Evolutionary conservation across 768 basidiomycete genomes (phyloP).

Genomic region (Exidia glandulosa): DNA sequence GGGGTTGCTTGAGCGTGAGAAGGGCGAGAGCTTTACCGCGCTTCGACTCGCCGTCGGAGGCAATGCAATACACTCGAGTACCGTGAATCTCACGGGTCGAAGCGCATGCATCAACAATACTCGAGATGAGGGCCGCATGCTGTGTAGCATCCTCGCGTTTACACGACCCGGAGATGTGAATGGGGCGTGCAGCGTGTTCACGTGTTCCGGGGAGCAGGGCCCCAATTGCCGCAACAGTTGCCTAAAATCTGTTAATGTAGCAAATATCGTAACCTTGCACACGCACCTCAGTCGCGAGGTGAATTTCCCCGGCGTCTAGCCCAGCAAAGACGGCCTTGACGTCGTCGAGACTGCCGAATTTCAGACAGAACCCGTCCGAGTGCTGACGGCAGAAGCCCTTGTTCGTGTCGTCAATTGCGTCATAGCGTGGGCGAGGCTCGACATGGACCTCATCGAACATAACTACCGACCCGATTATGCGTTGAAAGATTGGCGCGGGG

Average conservation of each 20-base stretch:
- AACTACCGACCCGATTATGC: conserved; percentile 2
- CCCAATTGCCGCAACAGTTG: conserved; percentile 16
- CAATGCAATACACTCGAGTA: conserved; percentile 6
- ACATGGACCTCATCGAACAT: conserved; percentile 16
- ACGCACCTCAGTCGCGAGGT: conserved; percentile 4
- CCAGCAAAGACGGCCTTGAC: background rate
- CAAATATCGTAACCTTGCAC: conserved; percentile 2
- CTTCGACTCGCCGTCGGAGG: conserved; percentile 21
- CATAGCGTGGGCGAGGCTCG: conserved; percentile 11
- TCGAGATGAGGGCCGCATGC: conserved; percentile 14
- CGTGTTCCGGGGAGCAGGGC: no score
- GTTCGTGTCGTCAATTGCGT: conserved; percentile 12
- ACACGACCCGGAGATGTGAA: conserved; percentile 17
- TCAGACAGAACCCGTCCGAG: conserved; percentile 3
- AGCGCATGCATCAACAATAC: conserved; percentile 6
- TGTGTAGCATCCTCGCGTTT: conserved; percentile 13
- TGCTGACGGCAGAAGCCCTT: conserved; percentile 16
- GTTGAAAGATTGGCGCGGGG: no score
- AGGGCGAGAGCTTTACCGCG: conserved; percentile 16
- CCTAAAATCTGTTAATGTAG: conserved; percentile 7
- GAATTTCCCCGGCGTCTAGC: conserved; percentile 4
- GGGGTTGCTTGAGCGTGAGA: conserved; percentile 13
- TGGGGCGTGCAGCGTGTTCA: conserved; percentile 13
- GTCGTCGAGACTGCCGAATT: conserved; percentile 9
- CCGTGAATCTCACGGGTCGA: no score